Conservation (phyloP, 352 stramenopile species). For the Phytophthora ohioensis region DNA sequence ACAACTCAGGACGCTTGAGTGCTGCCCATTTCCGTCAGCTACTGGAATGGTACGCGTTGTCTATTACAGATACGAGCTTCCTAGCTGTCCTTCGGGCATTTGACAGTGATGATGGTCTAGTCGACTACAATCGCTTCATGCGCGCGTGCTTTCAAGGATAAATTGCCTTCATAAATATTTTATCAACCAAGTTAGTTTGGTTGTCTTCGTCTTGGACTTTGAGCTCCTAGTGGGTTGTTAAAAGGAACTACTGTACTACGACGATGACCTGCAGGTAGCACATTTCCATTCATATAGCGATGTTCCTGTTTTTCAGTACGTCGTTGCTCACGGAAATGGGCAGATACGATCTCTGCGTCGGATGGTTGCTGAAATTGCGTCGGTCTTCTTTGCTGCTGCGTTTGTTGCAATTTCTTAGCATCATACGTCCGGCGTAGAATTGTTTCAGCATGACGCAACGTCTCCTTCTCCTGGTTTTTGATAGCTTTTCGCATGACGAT, state of each 20-base stretch:
- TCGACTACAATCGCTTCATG: conserved; percentile 86
- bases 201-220: conserved; percentile 25
- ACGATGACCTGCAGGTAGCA: conserved; percentile 5
- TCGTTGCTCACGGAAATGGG: conserved; percentile 60
- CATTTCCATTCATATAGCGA: conserved; percentile 37
- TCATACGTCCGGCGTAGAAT: conserved; percentile 42
- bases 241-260: conserved; percentile 7
- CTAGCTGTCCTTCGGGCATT: conserved; percentile 69
- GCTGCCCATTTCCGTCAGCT: conserved; percentile 73
- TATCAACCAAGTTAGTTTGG: conserved; percentile 16
- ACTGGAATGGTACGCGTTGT: conserved; percentile 76
- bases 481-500: conserved; percentile 38
- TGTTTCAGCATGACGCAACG: conserved; percentile 55
- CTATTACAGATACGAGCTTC: conserved; percentile 61
- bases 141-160: conserved; percentile 53
- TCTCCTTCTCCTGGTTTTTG: conserved; percentile 58
- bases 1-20: conserved; percentile 58
- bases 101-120: conserved; percentile 63
- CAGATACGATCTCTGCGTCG: conserved; percentile 42
- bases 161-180: conserved; percentile 33
- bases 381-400: conserved; percentile 18
- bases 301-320: conserved; percentile 50
- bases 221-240: not conserved
- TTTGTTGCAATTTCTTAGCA: conserved; percentile 21
- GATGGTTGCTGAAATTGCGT: conserved; percentile 25